Evolutionary conservation across 495 filamentous ascomycete species (phyloP), one percentile per base, ranked within the genome.

Genomic region (Tuber brumale): DNA sequence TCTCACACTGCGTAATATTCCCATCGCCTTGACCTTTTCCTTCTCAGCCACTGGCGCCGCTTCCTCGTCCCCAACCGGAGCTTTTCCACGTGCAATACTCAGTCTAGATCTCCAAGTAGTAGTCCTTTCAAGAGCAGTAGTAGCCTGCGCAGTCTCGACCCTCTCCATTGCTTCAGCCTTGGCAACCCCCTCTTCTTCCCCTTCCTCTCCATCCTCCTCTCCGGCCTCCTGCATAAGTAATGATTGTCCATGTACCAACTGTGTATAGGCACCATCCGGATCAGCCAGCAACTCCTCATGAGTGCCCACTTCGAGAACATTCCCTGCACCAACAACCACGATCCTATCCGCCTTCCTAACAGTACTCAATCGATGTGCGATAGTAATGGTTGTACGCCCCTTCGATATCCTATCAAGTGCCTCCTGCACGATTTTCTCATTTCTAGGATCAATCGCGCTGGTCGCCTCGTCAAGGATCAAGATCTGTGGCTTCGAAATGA

Each of bases 381-480:
- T 92, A 35, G 93, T 91, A 72, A 97, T 90, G 1, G 93, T 93
- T 0, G 93, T 97, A 70, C 91, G 89, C 16, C 90, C 91, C 72
- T 87, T 86, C 1, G 92, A 87, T 79, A 90, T 92, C 74, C 87
- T 86, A 57, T 94, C 90, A 73, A 97, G 85, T 1, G 89, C 90
- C 6, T 90, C 89, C 83, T 95, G 91, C 69, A 97, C 84, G 21
- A 90, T 85, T 41, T 86, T 85, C 81, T 94, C 92, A 75, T 89
- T 91, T 66, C 88, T 88, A 12, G 89, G 88, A 81, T 97, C 94
- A 37, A 97, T 84, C 37, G 93, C 92, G 80, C 90, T 91, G 1
- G 93, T 97, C 9, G 91, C 91, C 81, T 97, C 94, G 79, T 97
- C 94, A 70, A 97, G 83, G 46, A 97, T 88, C 70, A 98, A 81